Evolutionary conservation across 2,329 filamentous ascomycete genomes (phyloP), one percentile per base, ranked within the genome.

Genomic region (Boeremia lycopersici): DNA sequence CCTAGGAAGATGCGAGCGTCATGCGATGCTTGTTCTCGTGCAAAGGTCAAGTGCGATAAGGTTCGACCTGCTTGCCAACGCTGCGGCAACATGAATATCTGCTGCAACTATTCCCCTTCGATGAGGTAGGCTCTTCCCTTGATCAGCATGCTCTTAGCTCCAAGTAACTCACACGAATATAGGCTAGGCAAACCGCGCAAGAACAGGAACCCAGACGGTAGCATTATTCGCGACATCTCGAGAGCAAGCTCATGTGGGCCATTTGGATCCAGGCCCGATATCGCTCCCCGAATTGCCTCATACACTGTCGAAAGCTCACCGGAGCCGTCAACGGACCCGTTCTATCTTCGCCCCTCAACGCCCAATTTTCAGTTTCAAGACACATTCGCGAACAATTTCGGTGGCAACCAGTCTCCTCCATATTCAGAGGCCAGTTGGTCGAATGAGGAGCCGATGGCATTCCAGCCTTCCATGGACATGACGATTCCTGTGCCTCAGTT

Each of bases 41-140:
- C 72, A 30, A 74, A 74, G 57, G 72, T 74, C 60, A 74, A 73
- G 58, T 74, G 72, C 42, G 71, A 74, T 47, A 74, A 74, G 57
- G 67, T 74, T 11, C 61, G 72, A 30, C 72, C 72, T 31, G 72
- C 67, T 34, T 74, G 72, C 53, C 71, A 74, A 47, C 65, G 72
- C 13, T 74, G 72, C 36, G 63, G 69, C 5, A 74, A 70, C 45
- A 74, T 74, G 68, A 67, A 63, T 35, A 69, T 74, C n/a, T 73
- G 72, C 60, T 74, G 72, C 60, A 74, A 74, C 53, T 74, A 74
- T 62, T 74, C 72, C 31, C 72, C 71, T 7, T 74, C 72, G 11
- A 74, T 74, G 72, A 74, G 72, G 72, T 74, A 73, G 41, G 56
- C 40, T 23, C 25, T 29, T 26, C 2, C 12, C 3, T n/a, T 15